Evolutionary conservation across 2,329 filamentous ascomycete species (phyloP).

Genomic region (Phialophora chinensis): DNA sequence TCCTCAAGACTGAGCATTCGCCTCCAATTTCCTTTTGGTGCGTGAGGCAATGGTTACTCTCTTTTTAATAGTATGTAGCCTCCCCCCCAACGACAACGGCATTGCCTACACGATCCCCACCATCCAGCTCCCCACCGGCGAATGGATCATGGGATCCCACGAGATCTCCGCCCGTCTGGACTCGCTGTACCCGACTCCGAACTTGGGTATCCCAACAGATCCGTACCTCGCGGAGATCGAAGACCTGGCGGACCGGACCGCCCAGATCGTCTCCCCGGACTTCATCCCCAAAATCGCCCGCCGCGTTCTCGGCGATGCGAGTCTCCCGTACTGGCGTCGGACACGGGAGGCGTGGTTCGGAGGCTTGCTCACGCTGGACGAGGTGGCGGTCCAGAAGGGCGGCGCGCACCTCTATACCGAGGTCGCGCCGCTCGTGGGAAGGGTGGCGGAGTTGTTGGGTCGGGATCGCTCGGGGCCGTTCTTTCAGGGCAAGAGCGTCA

Average conservation of each 20-base stretch:
- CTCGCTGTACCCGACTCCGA: background rate
- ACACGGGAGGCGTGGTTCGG: slow-evolving; percentile 15
- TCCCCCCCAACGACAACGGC: background rate
- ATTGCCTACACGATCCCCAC: slow-evolving; percentile 20
- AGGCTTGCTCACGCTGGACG: background rate
- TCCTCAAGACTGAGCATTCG: too few species aligned
- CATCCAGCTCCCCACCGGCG: slow-evolving; percentile 7
- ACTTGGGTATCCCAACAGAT: background rate
- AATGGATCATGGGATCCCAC: slow-evolving; percentile 19
- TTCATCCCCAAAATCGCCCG: slow-evolving; percentile 3
- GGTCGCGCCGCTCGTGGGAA: background rate
- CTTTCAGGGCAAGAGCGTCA: background rate
- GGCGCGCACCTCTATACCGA: background rate
- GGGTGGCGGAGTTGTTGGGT: background rate
- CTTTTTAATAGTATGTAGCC: background rate
- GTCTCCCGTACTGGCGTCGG: background rate
- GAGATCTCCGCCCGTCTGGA: slow-evolving; percentile 13
- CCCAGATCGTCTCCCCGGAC: background rate
- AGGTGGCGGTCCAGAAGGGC: slow-evolving; percentile 2
- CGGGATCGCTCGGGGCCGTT: slow-evolving; percentile 6
- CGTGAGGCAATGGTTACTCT: too few species aligned
- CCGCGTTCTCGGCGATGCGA: slow-evolving; percentile 1
- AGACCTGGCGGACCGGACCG: background rate
- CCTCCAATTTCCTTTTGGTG: background rate
- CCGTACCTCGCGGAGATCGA: background rate